Conservation (phyloP, 139 green algal genomes). For the Coccomyxa sp. region DNA sequence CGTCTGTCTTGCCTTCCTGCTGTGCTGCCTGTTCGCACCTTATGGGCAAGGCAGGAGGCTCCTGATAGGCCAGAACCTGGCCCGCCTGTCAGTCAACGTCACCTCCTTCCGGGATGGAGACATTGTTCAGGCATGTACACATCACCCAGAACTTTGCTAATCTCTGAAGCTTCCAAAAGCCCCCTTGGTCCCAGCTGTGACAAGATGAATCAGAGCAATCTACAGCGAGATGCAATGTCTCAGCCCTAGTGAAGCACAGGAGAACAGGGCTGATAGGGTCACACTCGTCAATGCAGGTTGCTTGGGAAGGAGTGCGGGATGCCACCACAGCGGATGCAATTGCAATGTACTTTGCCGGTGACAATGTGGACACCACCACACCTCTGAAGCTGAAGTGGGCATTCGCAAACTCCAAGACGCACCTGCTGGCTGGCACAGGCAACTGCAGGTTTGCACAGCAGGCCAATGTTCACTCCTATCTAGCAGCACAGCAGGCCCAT, state of each 20-base stretch:
- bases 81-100: background rate
- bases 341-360: background rate
- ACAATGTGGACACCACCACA: background rate
- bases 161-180: no score
- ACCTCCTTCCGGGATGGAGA: background rate
- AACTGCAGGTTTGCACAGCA: background rate
- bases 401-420: background rate
- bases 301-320: background rate
- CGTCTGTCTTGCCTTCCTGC: no score
- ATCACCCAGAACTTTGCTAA: no score
- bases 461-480: background rate
- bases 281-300: background rate
- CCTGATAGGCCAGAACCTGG: no score
- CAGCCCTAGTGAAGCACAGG: no score
- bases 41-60: no score
- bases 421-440: background rate
- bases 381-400: conserved; percentile 5
- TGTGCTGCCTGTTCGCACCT: no score
- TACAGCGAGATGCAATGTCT: no score
- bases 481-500: background rate
- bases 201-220: no score
- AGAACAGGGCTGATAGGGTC: no score
- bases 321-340: background rate
- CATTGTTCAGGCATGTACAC: background rate
- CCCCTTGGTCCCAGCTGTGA: no score